A percentile compares a stretch with the other conserved stretches of the same genome.
These are phyloP conservation scores for Penicillium soppii DNA, from an alignment of 495 filamentous ascomycete genomes.

Conservation along the genomic window DNA sequence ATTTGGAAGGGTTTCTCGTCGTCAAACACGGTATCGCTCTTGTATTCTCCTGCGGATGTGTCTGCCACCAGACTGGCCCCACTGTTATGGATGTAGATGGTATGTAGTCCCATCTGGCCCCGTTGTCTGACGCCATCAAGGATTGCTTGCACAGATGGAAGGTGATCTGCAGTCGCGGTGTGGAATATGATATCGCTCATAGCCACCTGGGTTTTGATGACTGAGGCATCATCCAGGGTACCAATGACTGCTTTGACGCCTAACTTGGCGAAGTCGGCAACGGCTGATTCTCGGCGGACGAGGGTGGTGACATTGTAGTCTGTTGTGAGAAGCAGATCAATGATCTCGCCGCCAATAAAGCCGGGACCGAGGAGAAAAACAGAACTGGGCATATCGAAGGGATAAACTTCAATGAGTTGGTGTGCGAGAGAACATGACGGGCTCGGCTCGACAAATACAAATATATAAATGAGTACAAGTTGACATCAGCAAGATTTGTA, in stretches of 20 bases:
- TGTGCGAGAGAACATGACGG: not conserved
- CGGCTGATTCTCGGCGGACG: constrained; percentile 27
- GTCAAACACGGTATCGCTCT: constrained; percentile 32
- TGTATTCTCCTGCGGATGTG: constrained; percentile 11
- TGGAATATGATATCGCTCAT: constrained; percentile 36
- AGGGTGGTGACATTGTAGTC: constrained; percentile 32
- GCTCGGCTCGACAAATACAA: not conserved
- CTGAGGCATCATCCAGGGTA: constrained; percentile 19
- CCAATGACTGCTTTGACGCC: constrained; percentile 26
- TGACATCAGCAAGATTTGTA: not conserved
- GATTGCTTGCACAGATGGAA: constrained; percentile 32
- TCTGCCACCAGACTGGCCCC: constrained; percentile 28
- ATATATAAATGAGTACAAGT: not conserved
- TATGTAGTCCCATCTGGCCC: constrained; percentile 17
- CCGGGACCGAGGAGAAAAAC: constrained; percentile 41
- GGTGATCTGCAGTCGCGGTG: constrained; percentile 36
- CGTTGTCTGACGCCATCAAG: constrained; percentile 32
- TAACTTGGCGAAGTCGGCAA: constrained; percentile 16
- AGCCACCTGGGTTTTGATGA: constrained; percentile 29
- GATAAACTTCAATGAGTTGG: not conserved
- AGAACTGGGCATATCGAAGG: not conserved
- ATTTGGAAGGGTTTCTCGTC: constrained; percentile 30
- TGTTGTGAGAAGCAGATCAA: constrained; percentile 33
- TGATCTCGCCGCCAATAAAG: constrained; percentile 37
- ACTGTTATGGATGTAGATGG: constrained; percentile 43